These are phyloP conservation scores for Talaromyces nanjingensis DNA, from an alignment of 495 filamentous ascomycete species.

Conservation along the genomic window DNA sequence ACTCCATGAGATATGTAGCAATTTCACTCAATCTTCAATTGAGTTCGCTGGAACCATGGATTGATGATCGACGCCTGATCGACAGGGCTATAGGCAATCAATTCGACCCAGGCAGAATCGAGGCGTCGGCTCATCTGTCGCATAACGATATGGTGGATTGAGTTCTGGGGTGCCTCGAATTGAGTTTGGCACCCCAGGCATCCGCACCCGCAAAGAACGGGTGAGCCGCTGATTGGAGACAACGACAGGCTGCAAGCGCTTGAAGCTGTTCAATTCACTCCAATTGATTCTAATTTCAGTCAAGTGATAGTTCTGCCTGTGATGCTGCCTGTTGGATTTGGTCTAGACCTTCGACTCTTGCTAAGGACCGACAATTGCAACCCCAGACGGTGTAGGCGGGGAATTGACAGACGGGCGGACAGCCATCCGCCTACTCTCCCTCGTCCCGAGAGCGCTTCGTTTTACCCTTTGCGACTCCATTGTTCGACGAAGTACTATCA, in stretches of 20 bases:
- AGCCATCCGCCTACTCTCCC: background rate
- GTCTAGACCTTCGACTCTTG: background rate
- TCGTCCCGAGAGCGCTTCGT: background rate
- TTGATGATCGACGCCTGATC: background rate
- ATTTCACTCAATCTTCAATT: background rate
- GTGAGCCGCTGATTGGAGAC: background rate
- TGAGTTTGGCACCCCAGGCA: background rate
- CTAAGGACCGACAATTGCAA: background rate
- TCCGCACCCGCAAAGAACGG: background rate
- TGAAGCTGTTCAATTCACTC: background rate
- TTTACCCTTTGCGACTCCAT: conserved; percentile 8
- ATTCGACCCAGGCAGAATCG: background rate
- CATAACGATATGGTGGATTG: background rate
- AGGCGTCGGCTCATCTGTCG: background rate
- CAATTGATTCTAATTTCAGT: background rate
- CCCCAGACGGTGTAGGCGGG: background rate
- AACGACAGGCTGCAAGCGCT: background rate
- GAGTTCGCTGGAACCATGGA: background rate
- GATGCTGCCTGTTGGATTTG: background rate
- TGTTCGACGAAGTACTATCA: conserved; percentile 30
- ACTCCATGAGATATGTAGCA: background rate
- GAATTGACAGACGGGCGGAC: background rate
- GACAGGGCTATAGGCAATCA: background rate
- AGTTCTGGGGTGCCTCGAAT: background rate
- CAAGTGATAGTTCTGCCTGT: background rate